Conservation (phyloP, 2,329 filamentous ascomycete genomes). For the Decorospora gaudefroyi region DNA sequence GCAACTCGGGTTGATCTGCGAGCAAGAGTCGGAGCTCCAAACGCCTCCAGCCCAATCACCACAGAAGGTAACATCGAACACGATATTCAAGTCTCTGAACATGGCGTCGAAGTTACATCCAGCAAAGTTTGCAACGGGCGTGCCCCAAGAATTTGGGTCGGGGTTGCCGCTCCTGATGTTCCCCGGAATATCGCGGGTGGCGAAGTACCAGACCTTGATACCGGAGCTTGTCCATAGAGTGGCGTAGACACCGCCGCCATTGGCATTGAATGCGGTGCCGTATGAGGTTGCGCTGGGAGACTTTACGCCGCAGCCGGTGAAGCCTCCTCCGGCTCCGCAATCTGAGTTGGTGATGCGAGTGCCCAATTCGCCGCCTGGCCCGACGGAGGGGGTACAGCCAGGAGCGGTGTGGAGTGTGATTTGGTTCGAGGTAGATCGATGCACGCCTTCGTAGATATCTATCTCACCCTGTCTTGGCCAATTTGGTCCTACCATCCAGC, state of each 20-base stretch:
- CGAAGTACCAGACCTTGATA: constrained; percentile 56
- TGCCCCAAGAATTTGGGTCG: constrained; percentile 50
- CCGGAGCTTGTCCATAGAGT: constrained; percentile 49
- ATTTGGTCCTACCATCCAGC: constrained; percentile 48
- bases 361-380: constrained; percentile 41
- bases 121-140: constrained; percentile 47
- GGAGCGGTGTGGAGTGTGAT: constrained; percentile 47
- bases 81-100: constrained; percentile 46
- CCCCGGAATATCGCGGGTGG: constrained; percentile 46
- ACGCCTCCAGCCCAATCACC: constrained; percentile 60
- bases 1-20: constrained; percentile 41
- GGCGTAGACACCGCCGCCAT: constrained; percentile 52
- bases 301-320: constrained; percentile 40
- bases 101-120: constrained; percentile 45
- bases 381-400: constrained; percentile 42
- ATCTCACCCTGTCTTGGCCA: constrained; percentile 49
- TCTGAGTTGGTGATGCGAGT: constrained; percentile 36
- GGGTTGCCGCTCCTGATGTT: constrained; percentile 51
- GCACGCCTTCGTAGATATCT: constrained; percentile 47
- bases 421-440: constrained; percentile 45
- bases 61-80: constrained; percentile 60
- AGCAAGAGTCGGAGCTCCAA: constrained; percentile 45
- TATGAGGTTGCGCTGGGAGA: constrained; percentile 39
- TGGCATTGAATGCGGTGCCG: constrained; percentile 48
- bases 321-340: constrained; percentile 46